Percentiles rank a stretch among this genome's conserved stretches.
Conservation (phyloP, 2,329 filamentous ascomycete species). For the Fusarium austroafricanum region DNA sequence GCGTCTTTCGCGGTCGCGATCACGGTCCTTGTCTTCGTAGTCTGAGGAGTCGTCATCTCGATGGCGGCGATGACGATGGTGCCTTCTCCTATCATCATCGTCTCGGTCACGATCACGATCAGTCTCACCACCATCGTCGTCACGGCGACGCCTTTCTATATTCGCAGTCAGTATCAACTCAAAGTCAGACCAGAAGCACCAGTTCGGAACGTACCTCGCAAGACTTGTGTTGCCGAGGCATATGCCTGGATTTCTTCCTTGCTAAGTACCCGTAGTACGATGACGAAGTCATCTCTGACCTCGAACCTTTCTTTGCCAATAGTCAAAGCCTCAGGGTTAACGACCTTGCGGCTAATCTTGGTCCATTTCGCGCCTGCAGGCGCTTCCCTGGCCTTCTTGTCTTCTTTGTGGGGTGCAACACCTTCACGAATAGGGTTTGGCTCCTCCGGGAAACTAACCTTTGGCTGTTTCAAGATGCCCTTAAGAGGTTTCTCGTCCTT, state of each 20-base stretch:
- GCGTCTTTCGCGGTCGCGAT: conserved; percentile 53
- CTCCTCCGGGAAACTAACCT: conserved; percentile 86
- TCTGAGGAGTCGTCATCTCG: conserved; percentile 43
- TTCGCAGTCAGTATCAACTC: conserved; percentile 21
- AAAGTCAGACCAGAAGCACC: not conserved
- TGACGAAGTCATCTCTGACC: conserved; percentile 92
- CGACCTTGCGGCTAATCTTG: conserved; percentile 87
- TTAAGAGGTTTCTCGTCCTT: conserved; percentile 77
- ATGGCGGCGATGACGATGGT: conserved; percentile 43
- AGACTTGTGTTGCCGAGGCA: conserved; percentile 81
- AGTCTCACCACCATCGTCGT: conserved; percentile 46
- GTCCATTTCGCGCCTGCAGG: conserved; percentile 89
- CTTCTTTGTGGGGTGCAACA: conserved; percentile 92
- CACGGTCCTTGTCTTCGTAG: conserved; percentile 53
- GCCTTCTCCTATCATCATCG: conserved; percentile 43
- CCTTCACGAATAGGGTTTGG: conserved; percentile 86
- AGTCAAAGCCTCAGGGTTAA: conserved; percentile 89
- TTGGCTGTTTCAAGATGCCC: conserved; percentile 87
- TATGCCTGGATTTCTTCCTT: conserved; percentile 92
- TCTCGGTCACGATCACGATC: conserved; percentile 49
- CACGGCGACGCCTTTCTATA: conserved; percentile 50
- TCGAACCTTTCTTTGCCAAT: conserved; percentile 92
- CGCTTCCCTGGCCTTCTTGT: conserved; percentile 76
- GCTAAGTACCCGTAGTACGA: conserved; percentile 86
- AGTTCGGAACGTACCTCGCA: conserved; percentile 72